phyloP scores from a whole-genome alignment of 2,329 filamentous ascomycete genomes.

The Celoporthe dispersa region DNA sequence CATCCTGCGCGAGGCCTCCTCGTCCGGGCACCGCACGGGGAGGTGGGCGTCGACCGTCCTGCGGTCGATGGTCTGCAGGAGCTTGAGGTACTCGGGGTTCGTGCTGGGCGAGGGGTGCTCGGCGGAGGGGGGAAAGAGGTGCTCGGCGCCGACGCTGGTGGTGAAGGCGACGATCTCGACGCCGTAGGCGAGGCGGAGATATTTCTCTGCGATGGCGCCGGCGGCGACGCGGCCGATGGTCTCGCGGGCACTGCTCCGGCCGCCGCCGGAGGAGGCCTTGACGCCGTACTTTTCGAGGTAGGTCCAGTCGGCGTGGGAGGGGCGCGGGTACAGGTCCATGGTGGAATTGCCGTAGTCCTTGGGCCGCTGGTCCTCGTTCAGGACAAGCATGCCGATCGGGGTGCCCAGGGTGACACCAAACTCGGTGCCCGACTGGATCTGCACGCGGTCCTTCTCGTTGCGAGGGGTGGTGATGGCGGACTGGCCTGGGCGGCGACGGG shows the following conservation, averaged over 20 bases:
- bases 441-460: conserved; percentile 88
- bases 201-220: conserved; percentile 92
- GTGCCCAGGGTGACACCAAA: conserved; percentile 88
- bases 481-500: conserved; percentile 85
- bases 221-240: conserved; percentile 93
- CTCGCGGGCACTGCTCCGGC: conserved; percentile 89
- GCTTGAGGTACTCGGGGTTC: conserved; percentile 77
- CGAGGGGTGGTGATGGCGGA: conserved; percentile 88
- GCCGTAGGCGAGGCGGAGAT: conserved; percentile 77
- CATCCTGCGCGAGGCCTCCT: conserved; percentile 70
- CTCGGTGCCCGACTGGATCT: conserved; percentile 92
- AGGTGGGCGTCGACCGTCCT: conserved; percentile 78
- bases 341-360: conserved; percentile 89
- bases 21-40: conserved; percentile 86
- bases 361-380: conserved; percentile 91
- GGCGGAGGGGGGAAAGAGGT: conserved; percentile 74
- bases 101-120: conserved; percentile 70
- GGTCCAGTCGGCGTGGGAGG: conserved; percentile 94
- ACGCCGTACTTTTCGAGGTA: conserved; percentile 97
- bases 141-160: conserved; percentile 78
- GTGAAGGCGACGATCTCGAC: conserved; percentile 93
- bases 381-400: conserved; percentile 83
- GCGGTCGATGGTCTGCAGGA: conserved; percentile 75
- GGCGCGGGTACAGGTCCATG: conserved; percentile 89
- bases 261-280: conserved; percentile 88